Percentiles rank a stretch among this genome's conserved stretches.
Conservation (phyloP, 169 alveolate genomes). For the Plasmodium berghei region DNA sequence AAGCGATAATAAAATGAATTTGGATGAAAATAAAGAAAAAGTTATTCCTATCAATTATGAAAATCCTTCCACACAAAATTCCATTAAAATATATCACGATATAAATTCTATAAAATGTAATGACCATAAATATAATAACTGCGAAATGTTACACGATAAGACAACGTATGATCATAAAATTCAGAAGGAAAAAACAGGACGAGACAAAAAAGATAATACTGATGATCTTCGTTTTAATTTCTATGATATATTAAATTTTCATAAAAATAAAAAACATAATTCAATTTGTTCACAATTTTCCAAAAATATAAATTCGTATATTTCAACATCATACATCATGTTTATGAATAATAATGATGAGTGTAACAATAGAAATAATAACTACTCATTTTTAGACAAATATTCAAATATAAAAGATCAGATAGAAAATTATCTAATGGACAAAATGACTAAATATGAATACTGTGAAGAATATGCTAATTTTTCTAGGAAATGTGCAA, state of each 20-base stretch:
- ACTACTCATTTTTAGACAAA: slow-evolving; percentile 24
- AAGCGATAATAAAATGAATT: not conserved
- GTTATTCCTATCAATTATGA: not conserved
- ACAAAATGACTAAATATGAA: slow-evolving; percentile 20
- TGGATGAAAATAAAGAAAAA: not conserved
- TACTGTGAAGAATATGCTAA: slow-evolving; percentile 15
- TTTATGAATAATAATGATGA: slow-evolving; percentile 17
- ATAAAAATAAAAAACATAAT: slow-evolving; percentile 7
- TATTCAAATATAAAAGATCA: slow-evolving; percentile 32
- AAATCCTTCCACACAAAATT: not conserved
- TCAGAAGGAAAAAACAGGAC: not conserved
- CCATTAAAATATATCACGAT: not conserved
- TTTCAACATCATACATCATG: slow-evolving; percentile 4
- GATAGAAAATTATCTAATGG: slow-evolving; percentile 33
- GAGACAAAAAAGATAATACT: not conserved
- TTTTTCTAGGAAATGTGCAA: slow-evolving; percentile 37
- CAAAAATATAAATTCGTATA: not conserved
- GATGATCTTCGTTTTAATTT: not conserved
- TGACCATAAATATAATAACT: not conserved
- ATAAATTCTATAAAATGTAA: not conserved
- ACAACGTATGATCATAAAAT: not conserved
- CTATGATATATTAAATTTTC: slow-evolving; percentile 8
- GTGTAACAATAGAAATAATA: not conserved
- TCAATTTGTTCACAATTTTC: slow-evolving; percentile 32
- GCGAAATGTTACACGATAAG: not conserved